Percentiles rank a stretch among this genome's conserved stretches.
phyloP scores from a whole-genome alignment of 2,329 filamentous ascomycete genomes.

The Cryoendolithus antarcticus region DNA sequence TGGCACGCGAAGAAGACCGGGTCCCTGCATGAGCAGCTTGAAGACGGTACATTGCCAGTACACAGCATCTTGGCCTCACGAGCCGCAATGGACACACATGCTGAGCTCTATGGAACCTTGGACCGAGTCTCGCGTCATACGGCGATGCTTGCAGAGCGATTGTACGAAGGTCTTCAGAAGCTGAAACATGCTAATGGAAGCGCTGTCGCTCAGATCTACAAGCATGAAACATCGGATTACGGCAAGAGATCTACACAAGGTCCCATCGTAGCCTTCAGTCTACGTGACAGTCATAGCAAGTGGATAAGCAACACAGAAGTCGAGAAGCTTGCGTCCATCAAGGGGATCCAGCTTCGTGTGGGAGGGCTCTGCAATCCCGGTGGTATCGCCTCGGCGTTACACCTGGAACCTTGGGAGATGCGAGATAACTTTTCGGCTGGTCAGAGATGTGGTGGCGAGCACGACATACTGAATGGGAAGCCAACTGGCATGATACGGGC shows the following conservation, averaged over 20 bases:
- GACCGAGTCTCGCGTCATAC: slow-evolving; percentile 59
- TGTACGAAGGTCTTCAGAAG: slow-evolving; percentile 46
- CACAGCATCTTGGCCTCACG: slow-evolving; percentile 80
- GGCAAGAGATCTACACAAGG: slow-evolving; percentile 38
- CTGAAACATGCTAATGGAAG: slow-evolving; percentile 59
- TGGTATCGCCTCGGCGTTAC: slow-evolving; percentile 62
- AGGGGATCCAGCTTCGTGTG: slow-evolving; percentile 71
- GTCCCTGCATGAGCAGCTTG: slow-evolving; percentile 64
- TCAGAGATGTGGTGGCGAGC: slow-evolving; percentile 70
- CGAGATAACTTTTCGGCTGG: slow-evolving; percentile 73
- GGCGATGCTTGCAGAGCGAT: slow-evolving; percentile 45
- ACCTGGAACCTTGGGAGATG: slow-evolving; percentile 69
- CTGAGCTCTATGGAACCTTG: slow-evolving; percentile 56
- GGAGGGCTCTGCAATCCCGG: slow-evolving; percentile 89
- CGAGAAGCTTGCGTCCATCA: slow-evolving; percentile 70
- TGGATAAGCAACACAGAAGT: slow-evolving; percentile 77
- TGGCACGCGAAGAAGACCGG: slow-evolving; percentile 72
- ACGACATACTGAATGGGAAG: slow-evolving; percentile 70
- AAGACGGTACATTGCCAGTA: slow-evolving; percentile 84
- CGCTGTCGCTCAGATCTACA: slow-evolving; percentile 56
- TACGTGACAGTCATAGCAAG: slow-evolving; percentile 53
- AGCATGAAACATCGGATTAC: slow-evolving; percentile 5
- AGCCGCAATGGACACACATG: slow-evolving; percentile 58
- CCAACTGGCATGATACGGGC: slow-evolving; percentile 77
- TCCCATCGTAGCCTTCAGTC: slow-evolving; percentile 73